These are phyloP conservation scores for Isoetes engelmannii DNA, from an alignment of 83 land plant species.

Conservation along the genomic window DNA sequence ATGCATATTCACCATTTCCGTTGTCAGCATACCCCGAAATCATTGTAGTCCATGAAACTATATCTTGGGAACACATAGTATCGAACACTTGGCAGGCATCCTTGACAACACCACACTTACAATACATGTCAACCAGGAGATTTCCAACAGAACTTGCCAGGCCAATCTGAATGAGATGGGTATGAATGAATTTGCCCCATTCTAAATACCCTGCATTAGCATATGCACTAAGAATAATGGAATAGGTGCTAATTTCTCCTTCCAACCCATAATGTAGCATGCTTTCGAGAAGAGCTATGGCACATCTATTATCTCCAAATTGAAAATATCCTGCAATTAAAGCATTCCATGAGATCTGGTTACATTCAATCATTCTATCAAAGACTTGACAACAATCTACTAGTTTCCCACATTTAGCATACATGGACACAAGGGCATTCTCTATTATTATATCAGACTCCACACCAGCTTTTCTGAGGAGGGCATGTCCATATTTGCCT, in stretches of 20 bases:
- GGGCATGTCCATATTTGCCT: constrained; percentile 40
- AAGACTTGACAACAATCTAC: constrained; percentile 22
- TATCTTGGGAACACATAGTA: not conserved
- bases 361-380: constrained; percentile 11
- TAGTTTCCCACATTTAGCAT: constrained; percentile 37
- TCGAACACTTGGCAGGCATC: constrained; percentile 5
- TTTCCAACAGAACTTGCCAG: not conserved
- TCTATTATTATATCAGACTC: constrained; percentile 14
- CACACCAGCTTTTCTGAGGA: constrained; percentile 20
- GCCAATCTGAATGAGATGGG: not conserved
- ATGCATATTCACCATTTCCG: constrained; percentile 19
- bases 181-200: constrained; percentile 10
- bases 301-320: not conserved
- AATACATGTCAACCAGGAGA: constrained; percentile 9
- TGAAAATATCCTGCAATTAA: constrained; percentile 20
- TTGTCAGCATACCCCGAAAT: constrained; percentile 24
- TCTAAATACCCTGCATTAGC: not conserved
- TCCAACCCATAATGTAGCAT: not conserved
- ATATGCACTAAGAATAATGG: not conserved
- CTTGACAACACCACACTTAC: constrained; percentile 9
- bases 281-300: not conserved
- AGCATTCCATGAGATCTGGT: constrained; percentile 29
- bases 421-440: constrained; percentile 31
- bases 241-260: not conserved
- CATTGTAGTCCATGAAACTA: constrained; percentile 22